Conservation (phyloP, 768 basidiomycete species). For the Hirschioporus abietinus region DNA sequence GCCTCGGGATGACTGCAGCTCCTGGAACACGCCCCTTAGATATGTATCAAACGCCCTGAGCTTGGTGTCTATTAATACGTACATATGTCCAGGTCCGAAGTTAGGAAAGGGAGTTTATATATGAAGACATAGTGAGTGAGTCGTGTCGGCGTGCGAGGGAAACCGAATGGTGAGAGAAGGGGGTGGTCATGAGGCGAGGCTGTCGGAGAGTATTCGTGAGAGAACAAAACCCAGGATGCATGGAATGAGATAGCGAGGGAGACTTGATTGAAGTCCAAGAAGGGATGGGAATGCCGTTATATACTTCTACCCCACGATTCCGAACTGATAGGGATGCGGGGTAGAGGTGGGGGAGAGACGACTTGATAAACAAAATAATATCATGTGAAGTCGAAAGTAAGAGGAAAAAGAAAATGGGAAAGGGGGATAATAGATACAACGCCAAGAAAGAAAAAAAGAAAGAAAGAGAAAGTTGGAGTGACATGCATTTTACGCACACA, state of each 20-base stretch:
- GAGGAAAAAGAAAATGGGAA: background rate
- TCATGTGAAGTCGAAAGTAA: background rate
- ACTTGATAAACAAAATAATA: background rate
- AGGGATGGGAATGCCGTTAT: slow-evolving; percentile 1
- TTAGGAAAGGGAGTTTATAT: background rate
- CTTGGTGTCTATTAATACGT: background rate
- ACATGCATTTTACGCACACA: background rate
- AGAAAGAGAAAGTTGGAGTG: too few species aligned
- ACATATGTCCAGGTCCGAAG: slow-evolving; percentile 1
- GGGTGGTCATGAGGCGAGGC: background rate
- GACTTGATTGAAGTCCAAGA: background rate
- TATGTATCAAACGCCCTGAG: background rate
- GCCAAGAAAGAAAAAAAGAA: background rate
- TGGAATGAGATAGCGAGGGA: background rate
- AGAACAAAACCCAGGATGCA: background rate
- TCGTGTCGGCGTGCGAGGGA: background rate
- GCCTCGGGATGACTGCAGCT: background rate
- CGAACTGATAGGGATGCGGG: background rate
- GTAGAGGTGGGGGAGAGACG: background rate
- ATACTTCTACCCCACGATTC: background rate
- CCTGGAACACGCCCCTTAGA: background rate
- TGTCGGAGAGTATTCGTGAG: background rate
- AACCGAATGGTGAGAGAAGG: background rate
- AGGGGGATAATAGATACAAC: background rate
- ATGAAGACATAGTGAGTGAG: background rate